Percentiles rank a stretch among this genome's conserved stretches.
These are phyloP conservation scores for Trichophaea hybrida DNA, from an alignment of 2,329 filamentous ascomycete species.

Conservation along the genomic window DNA sequence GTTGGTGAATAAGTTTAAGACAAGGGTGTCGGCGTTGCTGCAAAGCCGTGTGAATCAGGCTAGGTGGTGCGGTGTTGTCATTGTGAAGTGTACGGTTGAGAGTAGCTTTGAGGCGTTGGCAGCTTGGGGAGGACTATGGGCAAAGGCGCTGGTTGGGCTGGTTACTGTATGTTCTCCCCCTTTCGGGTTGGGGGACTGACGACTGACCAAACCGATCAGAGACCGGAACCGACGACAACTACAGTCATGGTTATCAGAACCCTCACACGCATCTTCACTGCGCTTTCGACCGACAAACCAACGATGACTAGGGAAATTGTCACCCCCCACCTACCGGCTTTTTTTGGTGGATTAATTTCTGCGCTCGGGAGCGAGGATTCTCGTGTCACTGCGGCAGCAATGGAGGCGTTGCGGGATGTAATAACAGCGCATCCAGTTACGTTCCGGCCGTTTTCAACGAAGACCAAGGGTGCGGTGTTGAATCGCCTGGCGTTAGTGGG, in stretches of 20 bases:
- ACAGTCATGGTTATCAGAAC: conserved; percentile 19
- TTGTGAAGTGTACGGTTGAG: conserved; percentile 25
- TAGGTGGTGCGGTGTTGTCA: conserved; percentile 22
- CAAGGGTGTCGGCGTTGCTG: conserved; percentile 25
- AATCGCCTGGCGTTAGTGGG: neutral
- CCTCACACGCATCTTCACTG: conserved; percentile 23
- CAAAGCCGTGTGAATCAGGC: conserved; percentile 21
- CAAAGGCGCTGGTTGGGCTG: conserved; percentile 24
- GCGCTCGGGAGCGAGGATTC: neutral
- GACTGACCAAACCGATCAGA: conserved; percentile 8
- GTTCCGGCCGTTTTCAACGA: conserved; percentile 24
- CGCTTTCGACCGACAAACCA: conserved; percentile 21
- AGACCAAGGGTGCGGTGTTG: conserved; percentile 8
- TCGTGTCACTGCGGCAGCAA: neutral
- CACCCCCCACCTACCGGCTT: conserved; percentile 24
- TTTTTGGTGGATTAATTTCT: neutral
- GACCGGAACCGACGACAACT: conserved; percentile 20
- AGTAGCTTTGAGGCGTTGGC: conserved; percentile 20
- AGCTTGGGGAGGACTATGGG: conserved; percentile 20
- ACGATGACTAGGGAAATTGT: conserved; percentile 25
- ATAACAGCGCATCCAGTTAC: conserved; percentile 25
- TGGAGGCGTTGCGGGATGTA: conserved; percentile 24
- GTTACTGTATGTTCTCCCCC: conserved; percentile 14
- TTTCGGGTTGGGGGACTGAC: neutral
- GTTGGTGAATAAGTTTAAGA: conserved; percentile 25